Conservation (phyloP, 805 yeast genomes). For the Saccharomycopsis vini region DNA sequence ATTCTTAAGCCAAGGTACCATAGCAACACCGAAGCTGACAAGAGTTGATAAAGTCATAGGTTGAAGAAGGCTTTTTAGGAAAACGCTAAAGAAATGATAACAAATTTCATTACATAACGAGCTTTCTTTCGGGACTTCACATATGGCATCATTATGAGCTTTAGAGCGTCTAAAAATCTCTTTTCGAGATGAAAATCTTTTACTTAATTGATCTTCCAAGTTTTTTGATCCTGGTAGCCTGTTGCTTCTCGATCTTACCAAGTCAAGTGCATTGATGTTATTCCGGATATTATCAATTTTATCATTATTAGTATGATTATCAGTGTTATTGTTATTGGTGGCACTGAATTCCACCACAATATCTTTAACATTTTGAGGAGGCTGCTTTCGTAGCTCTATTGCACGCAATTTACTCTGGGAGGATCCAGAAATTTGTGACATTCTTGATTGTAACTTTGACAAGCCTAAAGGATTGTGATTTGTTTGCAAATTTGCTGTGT, state of each 20-base stretch:
- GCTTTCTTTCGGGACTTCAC: no score
- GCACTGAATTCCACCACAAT: constrained; percentile 39
- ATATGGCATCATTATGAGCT: no score
- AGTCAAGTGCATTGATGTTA: constrained; percentile 18
- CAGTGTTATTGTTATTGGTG: constrained; percentile 9
- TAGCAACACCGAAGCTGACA: constrained; percentile 52
- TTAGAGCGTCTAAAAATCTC: no score
- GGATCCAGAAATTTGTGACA: neutral
- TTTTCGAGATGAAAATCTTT: no score
- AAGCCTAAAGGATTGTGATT: no score
- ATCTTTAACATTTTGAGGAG: constrained; percentile 36
- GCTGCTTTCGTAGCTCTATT: constrained; percentile 21
- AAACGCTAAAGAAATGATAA: constrained; percentile 24
- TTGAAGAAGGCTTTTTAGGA: constrained; percentile 43
- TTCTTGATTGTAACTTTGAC: neutral
- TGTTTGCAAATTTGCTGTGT: no score
- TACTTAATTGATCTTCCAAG: no score
- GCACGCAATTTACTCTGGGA: constrained; percentile 13
- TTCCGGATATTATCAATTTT: no score
- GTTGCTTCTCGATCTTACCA: neutral
- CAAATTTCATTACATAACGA: no score
- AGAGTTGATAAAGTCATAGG: constrained; percentile 69
- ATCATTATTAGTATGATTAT: neutral
- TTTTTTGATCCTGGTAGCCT: no score
- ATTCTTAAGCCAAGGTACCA: constrained; percentile 80